These are phyloP conservation scores for Yamadazyma mexicana DNA, from an alignment of 1,139 yeast genomes.

Conservation along the genomic window DNA sequence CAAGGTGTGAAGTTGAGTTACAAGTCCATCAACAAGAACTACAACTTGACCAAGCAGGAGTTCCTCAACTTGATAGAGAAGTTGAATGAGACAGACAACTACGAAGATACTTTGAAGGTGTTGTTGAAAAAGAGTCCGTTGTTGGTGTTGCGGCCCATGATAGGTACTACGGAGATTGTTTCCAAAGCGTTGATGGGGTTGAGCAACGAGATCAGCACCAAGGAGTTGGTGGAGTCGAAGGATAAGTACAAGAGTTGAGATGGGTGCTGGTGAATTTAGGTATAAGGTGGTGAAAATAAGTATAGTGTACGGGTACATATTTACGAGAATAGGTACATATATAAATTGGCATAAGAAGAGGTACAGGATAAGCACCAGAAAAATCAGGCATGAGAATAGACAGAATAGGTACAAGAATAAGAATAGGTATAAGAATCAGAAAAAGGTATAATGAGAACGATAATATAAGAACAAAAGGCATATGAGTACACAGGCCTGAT, in stretches of 20 bases:
- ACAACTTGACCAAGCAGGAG: constrained; percentile 65
- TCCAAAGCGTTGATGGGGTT: constrained; percentile 82
- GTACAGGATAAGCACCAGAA: too few relatives aligned
- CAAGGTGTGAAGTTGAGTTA: constrained; percentile 78
- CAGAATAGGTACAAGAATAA: too few relatives aligned
- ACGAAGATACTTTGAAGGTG: constrained; percentile 66
- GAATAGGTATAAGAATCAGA: too few relatives aligned
- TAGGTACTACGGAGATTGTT: constrained; percentile 91
- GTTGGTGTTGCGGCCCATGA: constrained; percentile 77
- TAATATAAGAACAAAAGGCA: too few relatives aligned
- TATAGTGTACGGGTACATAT: too few relatives aligned
- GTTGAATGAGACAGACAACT: constrained; percentile 59
- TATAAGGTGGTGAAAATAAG: too few relatives aligned
- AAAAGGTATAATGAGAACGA: too few relatives aligned
- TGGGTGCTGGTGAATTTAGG: too few relatives aligned
- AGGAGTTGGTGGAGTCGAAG: constrained; percentile 36
- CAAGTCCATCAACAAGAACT: constrained; percentile 66
- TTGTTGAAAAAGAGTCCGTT: constrained; percentile 81
- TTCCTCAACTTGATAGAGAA: constrained; percentile 60
- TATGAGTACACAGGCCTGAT: too few relatives aligned
- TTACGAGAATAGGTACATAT: too few relatives aligned
- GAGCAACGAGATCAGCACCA: constrained; percentile 76
- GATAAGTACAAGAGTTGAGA: constrained; percentile 37
- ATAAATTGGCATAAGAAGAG: too few relatives aligned
- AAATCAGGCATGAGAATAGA: too few relatives aligned